Conservation (phyloP, 2,329 filamentous ascomycete species). For the Apiospora koreana region DNA sequence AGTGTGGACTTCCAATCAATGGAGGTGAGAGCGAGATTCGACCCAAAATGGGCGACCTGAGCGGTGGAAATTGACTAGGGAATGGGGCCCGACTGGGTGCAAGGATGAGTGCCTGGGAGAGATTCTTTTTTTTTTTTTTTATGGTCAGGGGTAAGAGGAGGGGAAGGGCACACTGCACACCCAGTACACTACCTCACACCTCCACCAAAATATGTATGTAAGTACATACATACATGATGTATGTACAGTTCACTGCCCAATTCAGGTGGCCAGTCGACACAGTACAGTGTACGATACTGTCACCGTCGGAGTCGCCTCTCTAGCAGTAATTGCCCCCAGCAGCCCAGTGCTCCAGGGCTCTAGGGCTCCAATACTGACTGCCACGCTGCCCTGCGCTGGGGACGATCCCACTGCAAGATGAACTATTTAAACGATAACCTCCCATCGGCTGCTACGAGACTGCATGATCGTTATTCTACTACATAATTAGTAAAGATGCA, state of each 20-base stretch:
- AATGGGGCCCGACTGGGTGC: slow-evolving; percentile 12
- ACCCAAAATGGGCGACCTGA: slow-evolving; percentile 14
- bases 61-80: slow-evolving; percentile 23
- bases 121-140: not conserved
- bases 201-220: too few relatives aligned
- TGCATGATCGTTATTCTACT: not conserved
- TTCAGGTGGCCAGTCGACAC: not conserved
- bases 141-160: not conserved
- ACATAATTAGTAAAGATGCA: not conserved
- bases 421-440: not conserved
- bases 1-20: slow-evolving; percentile 2
- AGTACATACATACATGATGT: too few relatives aligned
- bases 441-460: not conserved
- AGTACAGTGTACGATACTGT: slow-evolving; percentile 4
- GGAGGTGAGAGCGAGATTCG: slow-evolving; percentile 11
- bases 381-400: not conserved
- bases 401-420: slow-evolving; percentile 3
- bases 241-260: too few relatives aligned
- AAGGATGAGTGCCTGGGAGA: not conserved
- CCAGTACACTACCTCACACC: too few relatives aligned
- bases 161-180: too few relatives aligned
- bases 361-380: not conserved
- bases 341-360: not conserved
- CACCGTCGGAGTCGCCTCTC: not conserved
- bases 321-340: too few relatives aligned